Evolutionary conservation across 2,329 filamentous ascomycete species (phyloP).

Genomic region (Didymella arachidicola): DNA sequence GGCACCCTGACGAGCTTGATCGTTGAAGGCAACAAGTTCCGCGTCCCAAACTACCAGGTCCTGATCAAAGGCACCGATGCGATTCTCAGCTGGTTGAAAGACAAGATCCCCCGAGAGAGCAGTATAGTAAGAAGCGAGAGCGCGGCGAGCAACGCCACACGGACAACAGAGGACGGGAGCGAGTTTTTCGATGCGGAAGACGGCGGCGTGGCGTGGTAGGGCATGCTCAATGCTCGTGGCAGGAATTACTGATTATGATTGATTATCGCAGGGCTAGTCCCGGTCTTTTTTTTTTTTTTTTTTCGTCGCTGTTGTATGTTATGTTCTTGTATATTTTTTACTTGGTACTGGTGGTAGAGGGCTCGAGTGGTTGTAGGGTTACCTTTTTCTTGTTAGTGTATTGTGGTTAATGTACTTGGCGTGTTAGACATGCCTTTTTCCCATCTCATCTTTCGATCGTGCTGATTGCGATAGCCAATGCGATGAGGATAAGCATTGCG

Average conservation of each 20-base stretch:
- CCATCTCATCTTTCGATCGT: not conserved
- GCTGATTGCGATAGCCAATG: no score
- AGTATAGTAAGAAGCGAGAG: not conserved
- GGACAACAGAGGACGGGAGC: conserved; percentile 12
- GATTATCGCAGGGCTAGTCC: not conserved
- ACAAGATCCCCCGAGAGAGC: conserved; percentile 66
- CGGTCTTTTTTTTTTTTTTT: not conserved
- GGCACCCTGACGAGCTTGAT: conserved; percentile 73
- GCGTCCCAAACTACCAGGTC: conserved; percentile 83
- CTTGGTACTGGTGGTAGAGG: not conserved
- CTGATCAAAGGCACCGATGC: conserved; percentile 88
- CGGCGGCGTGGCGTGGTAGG: conserved; percentile 11
- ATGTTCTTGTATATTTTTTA: conserved; percentile 14
- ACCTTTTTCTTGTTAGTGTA: not conserved
- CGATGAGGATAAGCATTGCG: no score
- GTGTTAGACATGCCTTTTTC: not conserved
- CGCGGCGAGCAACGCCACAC: conserved; percentile 1
- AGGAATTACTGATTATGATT: not conserved
- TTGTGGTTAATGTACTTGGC: not conserved
- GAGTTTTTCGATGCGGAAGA: conserved; percentile 20
- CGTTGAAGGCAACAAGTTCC: conserved; percentile 84
- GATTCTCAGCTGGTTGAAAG: conserved; percentile 79
- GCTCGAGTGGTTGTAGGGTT: not conserved
- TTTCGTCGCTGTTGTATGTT: not conserved
- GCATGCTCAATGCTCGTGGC: not conserved